These are phyloP conservation scores for Cyberlindnera mississippiensis DNA, from an alignment of 805 yeast genomes.

Conservation along the genomic window DNA sequence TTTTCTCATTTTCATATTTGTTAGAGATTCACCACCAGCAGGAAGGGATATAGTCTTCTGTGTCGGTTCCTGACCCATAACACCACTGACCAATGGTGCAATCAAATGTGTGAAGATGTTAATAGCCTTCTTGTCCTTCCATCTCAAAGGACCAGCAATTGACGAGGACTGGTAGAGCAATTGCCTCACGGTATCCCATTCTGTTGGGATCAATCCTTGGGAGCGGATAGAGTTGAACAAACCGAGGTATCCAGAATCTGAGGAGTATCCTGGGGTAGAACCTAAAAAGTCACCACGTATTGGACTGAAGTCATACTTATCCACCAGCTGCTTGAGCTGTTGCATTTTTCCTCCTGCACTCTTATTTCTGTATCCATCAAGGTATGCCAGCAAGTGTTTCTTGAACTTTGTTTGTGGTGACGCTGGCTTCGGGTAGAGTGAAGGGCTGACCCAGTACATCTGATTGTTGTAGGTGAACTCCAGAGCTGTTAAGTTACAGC, in stretches of 20 bases:
- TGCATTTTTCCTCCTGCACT: background rate
- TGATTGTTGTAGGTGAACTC: constrained; percentile 61
- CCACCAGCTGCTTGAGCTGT: background rate
- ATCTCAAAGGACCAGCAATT: constrained; percentile 20
- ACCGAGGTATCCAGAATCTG: constrained; percentile 27
- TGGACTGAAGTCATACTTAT: constrained; percentile 39
- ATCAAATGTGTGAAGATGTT: constrained; percentile 26
- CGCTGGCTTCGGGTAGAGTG: constrained; percentile 14
- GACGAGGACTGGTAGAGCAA: constrained; percentile 34
- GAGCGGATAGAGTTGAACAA: constrained; percentile 22
- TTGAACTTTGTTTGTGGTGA: constrained; percentile 35
- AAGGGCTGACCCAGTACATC: constrained; percentile 62
- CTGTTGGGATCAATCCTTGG: constrained; percentile 11
- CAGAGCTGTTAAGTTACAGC: constrained; percentile 51
- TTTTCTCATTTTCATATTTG: constrained; percentile 24
- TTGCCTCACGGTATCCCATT: constrained; percentile 15
- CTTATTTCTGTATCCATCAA: constrained; percentile 37
- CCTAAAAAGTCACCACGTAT: constrained; percentile 40
- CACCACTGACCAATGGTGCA: constrained; percentile 19
- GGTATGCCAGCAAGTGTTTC: constrained; percentile 40
- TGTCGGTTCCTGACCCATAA: constrained; percentile 6
- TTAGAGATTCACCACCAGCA: constrained; percentile 14
- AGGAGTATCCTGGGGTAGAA: background rate
- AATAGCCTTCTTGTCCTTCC: constrained; percentile 6
- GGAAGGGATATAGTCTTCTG: constrained; percentile 8